A percentile compares a stretch with the other conserved stretches of the same genome.
Evolutionary conservation across 768 basidiomycete genomes (phyloP).

Genomic region (Leccinellum albellum): DNA sequence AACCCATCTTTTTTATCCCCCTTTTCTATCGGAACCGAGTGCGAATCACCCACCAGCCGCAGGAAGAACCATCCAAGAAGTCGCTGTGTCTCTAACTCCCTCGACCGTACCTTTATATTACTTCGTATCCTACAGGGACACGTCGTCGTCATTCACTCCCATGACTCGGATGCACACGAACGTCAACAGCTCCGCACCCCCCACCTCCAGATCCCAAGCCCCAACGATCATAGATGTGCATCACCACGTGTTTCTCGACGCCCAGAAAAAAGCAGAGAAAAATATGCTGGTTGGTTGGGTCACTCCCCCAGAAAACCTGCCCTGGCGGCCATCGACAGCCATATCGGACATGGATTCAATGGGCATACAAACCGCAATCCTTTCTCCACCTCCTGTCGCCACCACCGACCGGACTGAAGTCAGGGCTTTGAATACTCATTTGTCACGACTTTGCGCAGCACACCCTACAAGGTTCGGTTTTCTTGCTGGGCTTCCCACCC

Average conservation of each 20-base stretch:
- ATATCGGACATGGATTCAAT: constrained; percentile 60
- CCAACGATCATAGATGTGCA: constrained; percentile 57
- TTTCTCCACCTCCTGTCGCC: constrained; percentile 62
- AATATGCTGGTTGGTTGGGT: constrained; percentile 55
- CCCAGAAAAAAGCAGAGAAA: constrained; percentile 43
- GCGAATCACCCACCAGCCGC: constrained; percentile 12
- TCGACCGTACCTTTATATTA: background rate
- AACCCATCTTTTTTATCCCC: background rate
- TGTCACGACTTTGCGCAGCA: constrained; percentile 44
- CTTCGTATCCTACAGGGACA: background rate
- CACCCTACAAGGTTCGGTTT: constrained; percentile 64
- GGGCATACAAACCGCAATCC: constrained; percentile 55
- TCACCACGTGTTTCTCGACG: constrained; percentile 67
- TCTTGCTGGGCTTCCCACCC: constrained; percentile 61
- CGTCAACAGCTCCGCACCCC: background rate
- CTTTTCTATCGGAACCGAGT: constrained; percentile 13
- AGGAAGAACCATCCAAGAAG: constrained; percentile 17
- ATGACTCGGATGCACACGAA: constrained; percentile 15
- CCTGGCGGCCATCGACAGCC: constrained; percentile 60
- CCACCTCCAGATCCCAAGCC: background rate
- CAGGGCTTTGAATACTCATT: constrained; percentile 45
- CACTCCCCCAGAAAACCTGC: constrained; percentile 59
- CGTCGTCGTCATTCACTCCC: background rate
- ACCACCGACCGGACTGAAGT: constrained; percentile 40
- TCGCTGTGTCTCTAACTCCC: background rate